Percentiles rank a stretch among this genome's conserved stretches.
Evolutionary conservation across 2,329 filamentous ascomycete species (phyloP).

Genomic region (Colletotrichum tamarilloi): DNA sequence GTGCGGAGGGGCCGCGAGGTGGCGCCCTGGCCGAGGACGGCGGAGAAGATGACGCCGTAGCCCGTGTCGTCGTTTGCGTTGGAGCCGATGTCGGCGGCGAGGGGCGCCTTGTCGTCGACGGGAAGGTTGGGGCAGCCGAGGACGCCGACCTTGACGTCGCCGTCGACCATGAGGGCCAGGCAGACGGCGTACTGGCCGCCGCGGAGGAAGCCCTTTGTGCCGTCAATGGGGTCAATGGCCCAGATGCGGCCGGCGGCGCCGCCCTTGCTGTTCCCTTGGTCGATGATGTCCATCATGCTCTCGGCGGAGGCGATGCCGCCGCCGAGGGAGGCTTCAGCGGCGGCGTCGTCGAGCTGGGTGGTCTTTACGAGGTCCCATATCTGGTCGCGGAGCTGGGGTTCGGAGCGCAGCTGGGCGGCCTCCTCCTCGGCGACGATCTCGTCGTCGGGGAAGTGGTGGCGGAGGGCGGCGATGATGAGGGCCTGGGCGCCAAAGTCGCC

Average conservation of each 20-base stretch:
- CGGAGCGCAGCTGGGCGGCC: constrained; percentile 79
- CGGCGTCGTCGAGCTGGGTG: constrained; percentile 74
- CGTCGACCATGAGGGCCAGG: constrained; percentile 90
- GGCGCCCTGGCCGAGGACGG: constrained; percentile 82
- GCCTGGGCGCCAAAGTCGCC: constrained; percentile 98
- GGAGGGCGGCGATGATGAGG: constrained; percentile 91
- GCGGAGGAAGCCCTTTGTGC: constrained; percentile 95
- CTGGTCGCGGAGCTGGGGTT: constrained; percentile 72
- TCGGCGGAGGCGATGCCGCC: constrained; percentile 75
- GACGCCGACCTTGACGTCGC: constrained; percentile 92
- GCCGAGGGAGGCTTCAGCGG: constrained; percentile 75
- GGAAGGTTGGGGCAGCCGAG: constrained; percentile 96
- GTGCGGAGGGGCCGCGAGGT: constrained; percentile 78
- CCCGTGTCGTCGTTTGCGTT: constrained; percentile 80
- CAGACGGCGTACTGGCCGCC: constrained; percentile 98
- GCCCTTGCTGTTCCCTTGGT: constrained; percentile 76
- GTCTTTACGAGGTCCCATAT: constrained; percentile 87
- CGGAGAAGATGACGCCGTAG: constrained; percentile 89
- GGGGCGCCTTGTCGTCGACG: constrained; percentile 79
- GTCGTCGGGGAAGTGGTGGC: constrained; percentile 89
- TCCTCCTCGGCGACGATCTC: constrained; percentile 97
- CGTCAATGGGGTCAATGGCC: constrained; percentile 97
- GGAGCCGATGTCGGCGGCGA: constrained; percentile 78
- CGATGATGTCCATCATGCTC: constrained; percentile 74
- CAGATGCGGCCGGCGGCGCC: constrained; percentile 85